Percentiles rank a stretch among this genome's conserved stretches.
These are phyloP conservation scores for Caryopteris hybrid DNA, from an alignment of 305 asterid species.

Conservation along the genomic window DNA sequence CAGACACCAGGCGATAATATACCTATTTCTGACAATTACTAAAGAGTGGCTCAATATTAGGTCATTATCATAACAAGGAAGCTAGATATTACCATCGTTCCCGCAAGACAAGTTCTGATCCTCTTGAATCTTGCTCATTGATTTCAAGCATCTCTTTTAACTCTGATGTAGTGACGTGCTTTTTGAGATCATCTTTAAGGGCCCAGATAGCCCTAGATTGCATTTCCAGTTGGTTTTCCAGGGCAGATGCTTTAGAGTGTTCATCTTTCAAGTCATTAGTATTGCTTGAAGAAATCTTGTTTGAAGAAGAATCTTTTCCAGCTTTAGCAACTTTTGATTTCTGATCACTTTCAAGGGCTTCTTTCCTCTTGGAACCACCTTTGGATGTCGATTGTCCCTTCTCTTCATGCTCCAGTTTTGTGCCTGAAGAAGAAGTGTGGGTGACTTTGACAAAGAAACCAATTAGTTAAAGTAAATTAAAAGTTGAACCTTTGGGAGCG, in stretches of 20 bases:
- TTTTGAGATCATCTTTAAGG: slow-evolving; percentile 89
- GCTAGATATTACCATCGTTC: slow-evolving; percentile 60
- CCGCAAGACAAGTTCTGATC: slow-evolving; percentile 85
- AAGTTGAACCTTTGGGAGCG: slow-evolving; percentile 38
- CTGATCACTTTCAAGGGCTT: slow-evolving; percentile 36
- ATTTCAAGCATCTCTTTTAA: slow-evolving; percentile 85
- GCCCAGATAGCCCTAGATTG: slow-evolving; percentile 76
- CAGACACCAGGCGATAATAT: background rate
- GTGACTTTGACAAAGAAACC: slow-evolving; percentile 17
- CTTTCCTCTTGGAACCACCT: slow-evolving; percentile 68
- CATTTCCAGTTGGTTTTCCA: slow-evolving; percentile 62
- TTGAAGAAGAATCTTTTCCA: slow-evolving; percentile 34
- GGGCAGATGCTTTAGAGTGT: slow-evolving; percentile 23
- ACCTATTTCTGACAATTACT: slow-evolving; percentile 3
- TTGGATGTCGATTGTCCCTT: slow-evolving; percentile 44
- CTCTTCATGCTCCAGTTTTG: slow-evolving; percentile 33
- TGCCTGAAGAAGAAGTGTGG: slow-evolving; percentile 31
- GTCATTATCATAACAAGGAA: slow-evolving; percentile 4
- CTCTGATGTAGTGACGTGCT: slow-evolving; percentile 70
- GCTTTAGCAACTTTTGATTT: slow-evolving; percentile 54
- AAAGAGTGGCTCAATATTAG: background rate
- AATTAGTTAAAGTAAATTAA: slow-evolving; percentile 14
- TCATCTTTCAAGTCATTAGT: slow-evolving; percentile 25
- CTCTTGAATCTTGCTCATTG: slow-evolving; percentile 74
- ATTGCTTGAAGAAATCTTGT: slow-evolving; percentile 28